Conservation (phyloP, 78 protist genomes). For the Anaeramoeba flamelloides region DNA sequence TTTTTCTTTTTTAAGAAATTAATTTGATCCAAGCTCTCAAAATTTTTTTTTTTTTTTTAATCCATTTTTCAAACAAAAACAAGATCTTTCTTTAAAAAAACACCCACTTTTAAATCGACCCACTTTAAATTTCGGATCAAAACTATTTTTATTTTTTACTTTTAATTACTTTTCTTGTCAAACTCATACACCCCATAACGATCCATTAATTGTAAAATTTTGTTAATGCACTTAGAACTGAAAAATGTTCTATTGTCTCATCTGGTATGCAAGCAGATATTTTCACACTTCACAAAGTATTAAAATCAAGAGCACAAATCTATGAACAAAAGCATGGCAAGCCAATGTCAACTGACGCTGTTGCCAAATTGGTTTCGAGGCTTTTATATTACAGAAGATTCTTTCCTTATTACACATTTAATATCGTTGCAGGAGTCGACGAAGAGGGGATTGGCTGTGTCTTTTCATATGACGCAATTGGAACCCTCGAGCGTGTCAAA, state of each 20-base stretch:
- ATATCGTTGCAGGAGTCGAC: slow-evolving; percentile 75
- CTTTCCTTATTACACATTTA: slow-evolving; percentile 91
- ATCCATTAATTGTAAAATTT: too few species aligned
- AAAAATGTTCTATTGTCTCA: slow-evolving; percentile 51
- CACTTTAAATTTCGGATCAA: neutral
- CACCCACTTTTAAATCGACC: too few species aligned
- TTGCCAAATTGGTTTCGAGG: slow-evolving; percentile 70
- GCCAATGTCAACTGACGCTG: slow-evolving; percentile 45
- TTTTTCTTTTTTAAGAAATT: neutral
- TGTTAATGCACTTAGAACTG: slow-evolving; percentile 26
- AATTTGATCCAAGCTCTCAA: neutral
- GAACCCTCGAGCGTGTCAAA: slow-evolving; percentile 51
- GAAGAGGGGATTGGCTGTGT: slow-evolving; percentile 56
- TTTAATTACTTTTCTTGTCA: neutral
- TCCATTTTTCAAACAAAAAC: neutral
- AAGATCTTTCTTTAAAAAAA: neutral
- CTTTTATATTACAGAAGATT: slow-evolving; percentile 84
- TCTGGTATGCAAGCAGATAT: slow-evolving; percentile 83
- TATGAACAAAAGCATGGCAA: slow-evolving; percentile 46
- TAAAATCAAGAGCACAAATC: slow-evolving; percentile 26
- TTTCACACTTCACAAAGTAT: slow-evolving; percentile 52
- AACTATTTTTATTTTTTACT: neutral
- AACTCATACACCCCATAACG: too few species aligned
- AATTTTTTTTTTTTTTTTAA: too few species aligned
- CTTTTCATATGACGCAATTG: slow-evolving; percentile 86